Evolutionary conservation across 2,329 filamentous ascomycete species (phyloP).

Genomic region (Aureobasidium sp.): DNA sequence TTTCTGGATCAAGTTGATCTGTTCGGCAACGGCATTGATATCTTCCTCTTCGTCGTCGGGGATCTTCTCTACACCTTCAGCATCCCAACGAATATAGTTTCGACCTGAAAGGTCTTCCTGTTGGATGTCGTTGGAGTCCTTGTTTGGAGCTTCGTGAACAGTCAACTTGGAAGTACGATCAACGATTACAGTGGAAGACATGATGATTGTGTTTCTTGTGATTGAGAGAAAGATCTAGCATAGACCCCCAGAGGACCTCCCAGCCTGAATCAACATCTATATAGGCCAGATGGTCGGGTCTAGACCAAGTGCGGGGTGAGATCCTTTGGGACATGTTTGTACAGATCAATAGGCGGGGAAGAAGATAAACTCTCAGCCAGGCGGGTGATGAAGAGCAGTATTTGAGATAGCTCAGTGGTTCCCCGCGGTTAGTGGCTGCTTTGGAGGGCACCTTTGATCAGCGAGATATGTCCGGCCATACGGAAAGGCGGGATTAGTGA

Average conservation of each 20-base stretch:
- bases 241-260: not conserved
- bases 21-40: conserved; percentile 40
- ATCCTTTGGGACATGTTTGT: not conserved
- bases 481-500: conserved; percentile 7
- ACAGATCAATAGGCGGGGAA: not conserved
- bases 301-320: conserved; percentile 7
- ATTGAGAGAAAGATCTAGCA: not conserved
- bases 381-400: not conserved
- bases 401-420: conserved; percentile 3
- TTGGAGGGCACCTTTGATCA: not conserved
- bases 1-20: conserved; percentile 41
- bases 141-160: conserved; percentile 15
- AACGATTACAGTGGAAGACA: conserved; percentile 6
- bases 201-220: not conserved
- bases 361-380: conserved; percentile 4
- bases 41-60: conserved; percentile 37
- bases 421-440: not conserved
- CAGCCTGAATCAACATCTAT: not conserved
- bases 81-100: conserved; percentile 38
- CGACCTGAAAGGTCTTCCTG: conserved; percentile 18
- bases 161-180: conserved; percentile 17
- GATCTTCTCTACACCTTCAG: conserved; percentile 35
- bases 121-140: not conserved
- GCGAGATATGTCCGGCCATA: not conserved
- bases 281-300: not conserved